Conservation (phyloP, 1,284 basidiomycete genomes). For the Malassezia slooffiae region DNA sequence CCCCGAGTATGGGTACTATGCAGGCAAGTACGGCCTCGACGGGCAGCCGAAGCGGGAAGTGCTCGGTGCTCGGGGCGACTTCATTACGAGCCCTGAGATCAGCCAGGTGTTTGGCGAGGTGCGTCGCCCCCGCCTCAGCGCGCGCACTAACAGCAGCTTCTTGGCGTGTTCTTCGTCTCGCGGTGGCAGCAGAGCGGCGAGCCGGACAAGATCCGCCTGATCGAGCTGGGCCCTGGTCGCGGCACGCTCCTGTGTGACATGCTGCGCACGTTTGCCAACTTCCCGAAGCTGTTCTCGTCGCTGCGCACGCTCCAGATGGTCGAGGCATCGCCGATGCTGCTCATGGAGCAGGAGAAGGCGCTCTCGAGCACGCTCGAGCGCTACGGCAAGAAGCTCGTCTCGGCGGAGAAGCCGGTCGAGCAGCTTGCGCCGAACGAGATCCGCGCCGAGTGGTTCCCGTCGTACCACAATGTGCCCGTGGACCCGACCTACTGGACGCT, state of each 20-base stretch:
- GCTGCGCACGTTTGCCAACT: conserved; percentile 52
- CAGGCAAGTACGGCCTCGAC: conserved; percentile 11
- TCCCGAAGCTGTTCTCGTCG: conserved; percentile 24
- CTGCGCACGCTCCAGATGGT: conserved; percentile 36
- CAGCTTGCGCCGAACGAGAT: conserved; percentile 29
- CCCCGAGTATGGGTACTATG: conserved; percentile 42
- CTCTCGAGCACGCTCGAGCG: conserved; percentile 20
- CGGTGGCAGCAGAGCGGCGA: conserved; percentile 60
- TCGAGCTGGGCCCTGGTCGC: conserved; percentile 88
- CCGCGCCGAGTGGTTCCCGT: conserved; percentile 62
- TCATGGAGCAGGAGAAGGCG: conserved; percentile 25
- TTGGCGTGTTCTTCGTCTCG: conserved; percentile 60
- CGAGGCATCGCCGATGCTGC: conserved; percentile 38
- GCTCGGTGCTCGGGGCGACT: conserved; percentile 80
- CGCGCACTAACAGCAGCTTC: too few relatives aligned
- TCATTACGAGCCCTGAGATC: conserved; percentile 93
- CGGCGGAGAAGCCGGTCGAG: conserved; percentile 15
- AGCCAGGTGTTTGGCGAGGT: conserved; percentile 88
- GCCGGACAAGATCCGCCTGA: conserved; percentile 56
- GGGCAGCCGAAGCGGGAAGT: conserved; percentile 51
- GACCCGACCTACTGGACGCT: conserved; percentile 59
- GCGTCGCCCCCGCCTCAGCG: too few relatives aligned
- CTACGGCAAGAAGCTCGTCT: conserved; percentile 22
- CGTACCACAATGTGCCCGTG: conserved; percentile 58
- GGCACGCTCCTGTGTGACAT: conserved; percentile 87